These are phyloP conservation scores for Termitomyces titanicus DNA, from an alignment of 768 basidiomycete genomes.

Conservation along the genomic window DNA sequence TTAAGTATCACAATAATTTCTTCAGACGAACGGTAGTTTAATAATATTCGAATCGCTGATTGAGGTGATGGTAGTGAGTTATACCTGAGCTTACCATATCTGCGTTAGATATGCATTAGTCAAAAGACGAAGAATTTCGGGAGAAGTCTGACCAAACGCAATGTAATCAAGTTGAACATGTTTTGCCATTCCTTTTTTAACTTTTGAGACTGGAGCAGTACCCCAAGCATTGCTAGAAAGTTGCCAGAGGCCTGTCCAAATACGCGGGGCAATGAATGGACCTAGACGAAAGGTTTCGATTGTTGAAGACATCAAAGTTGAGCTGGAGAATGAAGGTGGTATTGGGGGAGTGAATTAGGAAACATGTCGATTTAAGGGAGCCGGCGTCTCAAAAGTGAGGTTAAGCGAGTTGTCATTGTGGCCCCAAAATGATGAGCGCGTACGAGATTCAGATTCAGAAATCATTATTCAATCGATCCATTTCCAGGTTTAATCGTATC, in stretches of 20 bases:
- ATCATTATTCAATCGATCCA: background rate
- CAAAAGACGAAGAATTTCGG: background rate
- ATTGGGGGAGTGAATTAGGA: background rate
- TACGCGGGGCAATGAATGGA: conserved; percentile 52
- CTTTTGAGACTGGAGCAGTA: conserved; percentile 58
- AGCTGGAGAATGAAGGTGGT: conserved; percentile 16
- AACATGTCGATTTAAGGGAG: conserved; percentile 1
- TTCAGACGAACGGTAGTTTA: no score
- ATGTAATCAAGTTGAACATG: conserved; percentile 61
- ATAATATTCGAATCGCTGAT: no score
- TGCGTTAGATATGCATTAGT: conserved; percentile 16
- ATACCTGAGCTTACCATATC: conserved; percentile 57
- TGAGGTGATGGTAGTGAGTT: no score
- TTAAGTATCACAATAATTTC: no score
- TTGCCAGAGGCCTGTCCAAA: conserved; percentile 84
- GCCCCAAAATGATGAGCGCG: no score
- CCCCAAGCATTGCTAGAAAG: conserved; percentile 87
- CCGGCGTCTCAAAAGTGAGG: background rate
- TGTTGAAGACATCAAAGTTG: background rate
- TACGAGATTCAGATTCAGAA: no score
- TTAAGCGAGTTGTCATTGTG: background rate
- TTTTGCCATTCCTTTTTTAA: conserved; percentile 64
- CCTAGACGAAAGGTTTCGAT: conserved; percentile 54
- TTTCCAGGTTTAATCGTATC: conserved; percentile 2
- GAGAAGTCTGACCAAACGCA: conserved; percentile 48